Conservation (phyloP, 495 filamentous ascomycete species). For the Annulohypoxylon nitens region DNA sequence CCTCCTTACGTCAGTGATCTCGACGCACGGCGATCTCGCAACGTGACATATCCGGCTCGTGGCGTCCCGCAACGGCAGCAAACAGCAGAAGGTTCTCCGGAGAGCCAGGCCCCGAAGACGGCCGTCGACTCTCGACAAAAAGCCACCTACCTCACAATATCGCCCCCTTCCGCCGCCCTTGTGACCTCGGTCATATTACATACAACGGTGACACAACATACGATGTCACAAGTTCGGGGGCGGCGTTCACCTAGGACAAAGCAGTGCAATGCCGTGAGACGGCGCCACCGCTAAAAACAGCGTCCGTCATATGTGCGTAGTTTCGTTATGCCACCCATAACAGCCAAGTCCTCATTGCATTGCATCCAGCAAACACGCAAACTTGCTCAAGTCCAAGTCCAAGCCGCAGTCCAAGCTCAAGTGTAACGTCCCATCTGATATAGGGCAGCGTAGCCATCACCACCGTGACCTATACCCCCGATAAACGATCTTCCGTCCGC, state of each 20-base stretch:
- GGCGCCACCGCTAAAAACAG: not conserved
- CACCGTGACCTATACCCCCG: not conserved
- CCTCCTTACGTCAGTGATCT: constrained; percentile 18
- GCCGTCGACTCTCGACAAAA: not conserved
- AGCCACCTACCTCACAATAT: not conserved
- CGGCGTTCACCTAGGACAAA: constrained; percentile 7
- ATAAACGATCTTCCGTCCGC: not conserved
- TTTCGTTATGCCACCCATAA: not conserved
- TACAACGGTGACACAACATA: constrained; percentile 26
- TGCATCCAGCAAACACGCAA: no score
- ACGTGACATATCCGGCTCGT: constrained; percentile 12
- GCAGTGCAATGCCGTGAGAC: constrained; percentile 7
- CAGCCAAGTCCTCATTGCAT: not conserved
- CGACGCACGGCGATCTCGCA: not conserved
- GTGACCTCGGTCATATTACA: constrained; percentile 14
- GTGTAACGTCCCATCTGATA: constrained; percentile 41
- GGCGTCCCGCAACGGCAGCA: constrained; percentile 22
- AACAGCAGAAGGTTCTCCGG: constrained; percentile 14
- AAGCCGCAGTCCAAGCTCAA: not conserved
- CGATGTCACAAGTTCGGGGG: constrained; percentile 26
- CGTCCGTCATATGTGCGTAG: not conserved
- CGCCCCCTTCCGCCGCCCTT: constrained; percentile 19
- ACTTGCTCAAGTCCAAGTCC: not conserved
- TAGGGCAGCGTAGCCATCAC: constrained; percentile 37
- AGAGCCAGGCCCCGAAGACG: constrained; percentile 17